A percentile compares a stretch with the other conserved stretches of the same genome.
Conservation (phyloP, 805 yeast genomes). For the Phaffomyces opuntiae region DNA sequence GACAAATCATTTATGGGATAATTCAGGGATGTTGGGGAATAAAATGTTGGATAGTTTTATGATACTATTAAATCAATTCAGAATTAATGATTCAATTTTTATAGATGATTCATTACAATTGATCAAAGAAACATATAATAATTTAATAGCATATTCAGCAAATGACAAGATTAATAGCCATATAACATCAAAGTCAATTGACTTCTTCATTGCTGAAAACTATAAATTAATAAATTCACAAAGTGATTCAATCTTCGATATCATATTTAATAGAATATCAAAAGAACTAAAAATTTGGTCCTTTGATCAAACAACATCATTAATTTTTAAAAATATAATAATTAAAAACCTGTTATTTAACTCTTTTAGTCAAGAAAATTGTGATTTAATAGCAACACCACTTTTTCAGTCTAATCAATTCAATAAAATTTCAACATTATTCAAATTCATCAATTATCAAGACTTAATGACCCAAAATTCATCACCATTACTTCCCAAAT, state of each 20-base stretch:
- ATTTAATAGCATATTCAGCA: too few species aligned
- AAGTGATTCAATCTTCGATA: too few species aligned
- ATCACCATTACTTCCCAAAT: not conserved
- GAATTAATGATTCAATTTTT: not conserved
- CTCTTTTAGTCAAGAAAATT: slow-evolving; percentile 1
- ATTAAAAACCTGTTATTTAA: slow-evolving; percentile 7
- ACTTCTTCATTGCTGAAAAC: too few species aligned
- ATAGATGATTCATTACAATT: not conserved
- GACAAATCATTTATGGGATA: slow-evolving; percentile 4
- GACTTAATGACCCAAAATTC: not conserved
- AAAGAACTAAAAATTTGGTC: too few species aligned
- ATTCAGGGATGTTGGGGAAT: not conserved
- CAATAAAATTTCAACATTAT: slow-evolving; percentile 4
- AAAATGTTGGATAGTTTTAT: not conserved
- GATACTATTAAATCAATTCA: not conserved
- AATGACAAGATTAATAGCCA: too few species aligned
- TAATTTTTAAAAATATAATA: not conserved
- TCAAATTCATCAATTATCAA: slow-evolving; percentile 7
- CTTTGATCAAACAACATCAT: not conserved
- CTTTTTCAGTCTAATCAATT: slow-evolving; percentile 9
- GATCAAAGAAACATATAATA: not conserved
- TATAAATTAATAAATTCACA: too few species aligned
- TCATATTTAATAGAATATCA: too few species aligned
- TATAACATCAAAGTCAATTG: too few species aligned
- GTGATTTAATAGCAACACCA: slow-evolving; percentile 5